Percentiles rank a stretch among this genome's conserved stretches.
These are phyloP conservation scores for Botrytis sinoallii DNA, from an alignment of 2,329 filamentous ascomycete species.

Conservation along the genomic window DNA sequence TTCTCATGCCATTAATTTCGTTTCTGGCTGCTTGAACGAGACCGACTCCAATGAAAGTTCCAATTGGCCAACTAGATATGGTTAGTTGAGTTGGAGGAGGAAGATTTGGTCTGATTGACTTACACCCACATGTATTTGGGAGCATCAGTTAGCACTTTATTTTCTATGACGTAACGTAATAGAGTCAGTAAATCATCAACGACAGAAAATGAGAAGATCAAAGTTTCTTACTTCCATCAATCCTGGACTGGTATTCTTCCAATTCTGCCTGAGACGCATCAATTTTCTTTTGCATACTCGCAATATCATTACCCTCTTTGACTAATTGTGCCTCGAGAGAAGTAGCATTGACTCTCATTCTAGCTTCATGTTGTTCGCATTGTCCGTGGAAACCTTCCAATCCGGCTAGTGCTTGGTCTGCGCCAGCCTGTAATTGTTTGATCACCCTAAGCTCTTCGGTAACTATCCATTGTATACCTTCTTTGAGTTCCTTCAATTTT, in stretches of 20 bases:
- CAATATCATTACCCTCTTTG: not conserved
- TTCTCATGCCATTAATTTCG: not conserved
- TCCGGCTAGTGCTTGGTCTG: not conserved
- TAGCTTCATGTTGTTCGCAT: not conserved
- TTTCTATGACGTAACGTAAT: not conserved
- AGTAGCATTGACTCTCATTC: not conserved
- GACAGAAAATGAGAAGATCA: not conserved
- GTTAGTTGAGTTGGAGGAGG: not conserved
- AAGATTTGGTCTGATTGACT: not conserved
- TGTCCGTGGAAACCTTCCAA: not conserved
- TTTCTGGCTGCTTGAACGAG: not conserved
- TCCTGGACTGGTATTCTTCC: not conserved
- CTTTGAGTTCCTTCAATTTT: not conserved
- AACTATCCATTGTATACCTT: not conserved
- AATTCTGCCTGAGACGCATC: not conserved
- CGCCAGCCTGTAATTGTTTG: not conserved
- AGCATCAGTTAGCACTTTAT: not conserved
- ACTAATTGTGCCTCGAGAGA: not conserved
- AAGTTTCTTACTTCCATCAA: conserved; percentile 4
- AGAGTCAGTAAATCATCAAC: not conserved
- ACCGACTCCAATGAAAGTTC: not conserved
- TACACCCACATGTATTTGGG: conserved; percentile 11
- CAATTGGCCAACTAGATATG: not conserved
- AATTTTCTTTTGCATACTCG: conserved; percentile 1
- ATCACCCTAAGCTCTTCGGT: conserved; percentile 2